These are phyloP conservation scores for Boletellus ananas DNA, from an alignment of 768 basidiomycete genomes.

Conservation along the genomic window DNA sequence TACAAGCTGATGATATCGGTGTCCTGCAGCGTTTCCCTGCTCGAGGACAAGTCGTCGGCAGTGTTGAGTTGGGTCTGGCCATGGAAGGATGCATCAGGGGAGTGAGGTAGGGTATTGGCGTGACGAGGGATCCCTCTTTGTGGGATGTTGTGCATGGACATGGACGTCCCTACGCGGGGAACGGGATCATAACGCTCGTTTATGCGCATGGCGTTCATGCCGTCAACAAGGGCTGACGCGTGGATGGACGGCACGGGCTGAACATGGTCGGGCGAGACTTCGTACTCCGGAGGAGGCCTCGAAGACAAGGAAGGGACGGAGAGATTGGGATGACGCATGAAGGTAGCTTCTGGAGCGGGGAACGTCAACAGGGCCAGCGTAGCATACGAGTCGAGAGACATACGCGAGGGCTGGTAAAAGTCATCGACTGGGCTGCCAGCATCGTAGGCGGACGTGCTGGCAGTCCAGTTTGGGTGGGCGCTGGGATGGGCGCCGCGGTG, in stretches of 20 bases:
- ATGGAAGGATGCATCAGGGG: slow-evolving; percentile 20
- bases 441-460: slow-evolving; percentile 3
- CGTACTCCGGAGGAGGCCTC: slow-evolving; percentile 33
- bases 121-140: slow-evolving; percentile 36
- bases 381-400: slow-evolving; percentile 6
- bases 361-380: slow-evolving; percentile 6
- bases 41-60: slow-evolving; percentile 11
- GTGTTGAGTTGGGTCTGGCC: neutral
- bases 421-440: slow-evolving; percentile 7
- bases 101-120: slow-evolving; percentile 40
- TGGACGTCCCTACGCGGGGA: slow-evolving; percentile 53
- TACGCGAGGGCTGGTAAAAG: slow-evolving; percentile 23
- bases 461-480: slow-evolving; percentile 6
- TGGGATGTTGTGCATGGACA: slow-evolving; percentile 43
- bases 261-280: slow-evolving; percentile 20
- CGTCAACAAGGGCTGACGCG: slow-evolving; percentile 43
- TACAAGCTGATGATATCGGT: slow-evolving; percentile 36
- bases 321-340: slow-evolving; percentile 45
- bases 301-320: slow-evolving; percentile 47
- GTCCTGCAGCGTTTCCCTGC: slow-evolving; percentile 30
- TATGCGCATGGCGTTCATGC: slow-evolving; percentile 54
- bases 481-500: slow-evolving; percentile 1
- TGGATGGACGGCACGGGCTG: slow-evolving; percentile 39
- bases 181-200: slow-evolving; percentile 48
- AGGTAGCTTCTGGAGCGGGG: slow-evolving; percentile 14